phyloP scores from a whole-genome alignment of 2,329 filamentous ascomycete genomes.

The Clonostachys rhizophaga region DNA sequence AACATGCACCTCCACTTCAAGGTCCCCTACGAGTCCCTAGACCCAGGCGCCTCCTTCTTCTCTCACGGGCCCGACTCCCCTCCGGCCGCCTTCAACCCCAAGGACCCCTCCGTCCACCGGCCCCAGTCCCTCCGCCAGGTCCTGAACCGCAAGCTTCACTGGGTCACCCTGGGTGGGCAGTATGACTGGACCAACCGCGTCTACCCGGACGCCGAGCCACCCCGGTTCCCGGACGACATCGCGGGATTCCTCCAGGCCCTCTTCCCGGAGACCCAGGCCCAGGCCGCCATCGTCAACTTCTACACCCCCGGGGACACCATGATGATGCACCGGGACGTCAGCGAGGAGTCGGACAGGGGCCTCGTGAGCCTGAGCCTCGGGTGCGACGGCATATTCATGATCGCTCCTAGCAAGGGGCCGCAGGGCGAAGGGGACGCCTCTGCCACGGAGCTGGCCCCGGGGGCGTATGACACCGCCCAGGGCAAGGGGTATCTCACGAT shows the following conservation, averaged over 20 bases:
- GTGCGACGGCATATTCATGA: slow-evolving; percentile 85
- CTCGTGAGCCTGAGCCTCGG: slow-evolving; percentile 85
- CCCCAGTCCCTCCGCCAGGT: slow-evolving; percentile 65
- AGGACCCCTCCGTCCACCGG: slow-evolving; percentile 70
- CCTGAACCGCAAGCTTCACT: slow-evolving; percentile 77
- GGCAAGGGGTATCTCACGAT: slow-evolving; percentile 52
- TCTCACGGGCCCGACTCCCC: slow-evolving; percentile 34
- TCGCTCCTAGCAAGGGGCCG: slow-evolving; percentile 51
- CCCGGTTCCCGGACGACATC: slow-evolving; percentile 71
- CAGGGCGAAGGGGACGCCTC: slow-evolving; percentile 10
- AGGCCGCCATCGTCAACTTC: slow-evolving; percentile 92
- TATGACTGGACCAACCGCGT: slow-evolving; percentile 91
- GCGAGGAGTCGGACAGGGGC: slow-evolving; percentile 73
- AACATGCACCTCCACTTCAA: slow-evolving; percentile 86
- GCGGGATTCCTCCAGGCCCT: slow-evolving; percentile 60
- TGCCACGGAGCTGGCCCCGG: slow-evolving; percentile 7
- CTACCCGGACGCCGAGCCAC: slow-evolving; percentile 67
- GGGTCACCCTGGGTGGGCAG: slow-evolving; percentile 91
- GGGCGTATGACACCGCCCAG: slow-evolving; percentile 5
- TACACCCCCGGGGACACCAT: slow-evolving; percentile 89
- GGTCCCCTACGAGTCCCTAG: slow-evolving; percentile 49
- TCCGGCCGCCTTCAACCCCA: slow-evolving; percentile 59
- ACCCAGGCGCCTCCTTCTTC: slow-evolving; percentile 45
- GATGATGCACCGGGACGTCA: slow-evolving; percentile 90
- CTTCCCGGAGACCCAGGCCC: slow-evolving; percentile 73